Percentiles rank a stretch among this genome's conserved stretches.
Conservation (phyloP, 2,329 filamentous ascomycete genomes). For the Aspergillus amoenus region DNA sequence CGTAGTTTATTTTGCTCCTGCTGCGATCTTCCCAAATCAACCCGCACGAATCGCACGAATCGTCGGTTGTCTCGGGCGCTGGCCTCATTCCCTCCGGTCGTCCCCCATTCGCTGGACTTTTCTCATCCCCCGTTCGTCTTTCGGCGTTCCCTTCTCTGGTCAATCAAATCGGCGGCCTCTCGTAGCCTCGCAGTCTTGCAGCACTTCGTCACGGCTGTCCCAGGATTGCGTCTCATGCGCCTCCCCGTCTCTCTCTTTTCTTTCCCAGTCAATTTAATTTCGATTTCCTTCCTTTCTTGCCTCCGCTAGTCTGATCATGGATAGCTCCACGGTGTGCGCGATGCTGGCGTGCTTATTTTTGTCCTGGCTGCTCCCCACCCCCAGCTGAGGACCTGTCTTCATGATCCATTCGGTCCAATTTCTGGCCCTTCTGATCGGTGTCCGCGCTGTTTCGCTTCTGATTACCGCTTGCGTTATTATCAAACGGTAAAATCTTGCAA, state of each 20-base stretch:
- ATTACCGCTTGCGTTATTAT: constrained; percentile 7
- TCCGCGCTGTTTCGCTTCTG: constrained; percentile 10
- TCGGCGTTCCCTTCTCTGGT: neutral
- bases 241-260: neutral
- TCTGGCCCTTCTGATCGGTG: constrained; percentile 7
- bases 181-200: neutral
- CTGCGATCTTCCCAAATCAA: neutral
- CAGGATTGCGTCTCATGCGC: constrained; percentile 2
- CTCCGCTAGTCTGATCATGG: constrained; percentile 8
- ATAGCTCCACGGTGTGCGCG: constrained; percentile 9
- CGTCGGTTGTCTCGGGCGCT: neutral
- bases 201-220: neutral
- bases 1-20: constrained; percentile 5
- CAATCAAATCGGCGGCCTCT: neutral
- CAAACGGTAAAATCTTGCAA: neutral
- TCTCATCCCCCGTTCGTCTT: constrained; percentile 3
- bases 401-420: neutral
- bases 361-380: constrained; percentile 6
- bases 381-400: constrained; percentile 9
- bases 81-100: neutral
- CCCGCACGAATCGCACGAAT: constrained; percentile 5
- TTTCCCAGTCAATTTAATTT: neutral
- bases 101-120: neutral
- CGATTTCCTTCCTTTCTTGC: neutral
- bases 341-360: constrained; percentile 12